Evolutionary conservation across 768 basidiomycete species (phyloP).

Genomic region (Fomitopsis pulvina): DNA sequence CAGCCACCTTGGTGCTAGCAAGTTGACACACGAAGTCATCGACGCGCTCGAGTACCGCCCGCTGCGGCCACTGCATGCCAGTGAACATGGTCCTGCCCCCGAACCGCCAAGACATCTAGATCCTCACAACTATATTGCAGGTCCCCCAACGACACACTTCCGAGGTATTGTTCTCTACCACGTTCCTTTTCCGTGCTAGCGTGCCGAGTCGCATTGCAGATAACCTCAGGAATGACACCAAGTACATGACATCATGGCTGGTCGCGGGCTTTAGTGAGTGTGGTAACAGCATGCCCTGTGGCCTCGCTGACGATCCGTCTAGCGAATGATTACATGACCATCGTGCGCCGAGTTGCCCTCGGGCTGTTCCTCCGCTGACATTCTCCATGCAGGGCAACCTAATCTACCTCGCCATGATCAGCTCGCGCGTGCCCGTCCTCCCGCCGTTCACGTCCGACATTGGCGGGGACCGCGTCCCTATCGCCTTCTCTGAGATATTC

Average conservation of each 20-base stretch:
- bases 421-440: conserved; percentile 30
- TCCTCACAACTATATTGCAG: conserved; percentile 19
- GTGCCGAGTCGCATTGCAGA: conserved; percentile 24
- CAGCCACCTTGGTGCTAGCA: not conserved
- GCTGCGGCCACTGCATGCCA: not conserved
- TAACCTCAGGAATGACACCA: conserved; percentile 47
- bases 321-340: conserved; percentile 73
- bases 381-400: conserved; percentile 23
- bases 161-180: conserved; percentile 20
- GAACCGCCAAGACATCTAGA: not conserved
- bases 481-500: conserved; percentile 32
- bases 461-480: conserved; percentile 19
- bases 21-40: not conserved
- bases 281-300: not conserved
- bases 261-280: conserved; percentile 57
- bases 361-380: not conserved
- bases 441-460: conserved; percentile 32
- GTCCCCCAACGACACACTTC: conserved; percentile 45
- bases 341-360: not conserved
- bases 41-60: not conserved
- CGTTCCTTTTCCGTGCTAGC: not conserved
- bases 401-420: conserved; percentile 31
- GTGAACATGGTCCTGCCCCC: not conserved
- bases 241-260: conserved; percentile 65
- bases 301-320: not conserved